Base-by-base conservation (phyloP, 1,284 basidiomycete genomes). In the Papiliotrema fonsecae region DNA sequence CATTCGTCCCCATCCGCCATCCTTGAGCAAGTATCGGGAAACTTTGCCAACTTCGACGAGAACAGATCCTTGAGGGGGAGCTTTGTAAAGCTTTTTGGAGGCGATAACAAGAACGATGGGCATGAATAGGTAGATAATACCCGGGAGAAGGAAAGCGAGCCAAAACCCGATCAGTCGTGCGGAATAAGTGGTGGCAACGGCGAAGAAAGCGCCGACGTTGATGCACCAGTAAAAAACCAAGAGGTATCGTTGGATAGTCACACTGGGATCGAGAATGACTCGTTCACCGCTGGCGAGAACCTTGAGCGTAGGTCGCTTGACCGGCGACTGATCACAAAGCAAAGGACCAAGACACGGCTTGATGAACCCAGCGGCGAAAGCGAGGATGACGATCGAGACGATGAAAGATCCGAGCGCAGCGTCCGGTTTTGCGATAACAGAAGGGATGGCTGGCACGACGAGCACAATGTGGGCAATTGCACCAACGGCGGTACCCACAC, bases 31-130 rank as follows among this genome's bases (percentile, higher is more conserved):
- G 11, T 43, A 26, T n/a, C 44, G 42, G 48, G 60, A 52, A 16
- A 69, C 64, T 48, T 60, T 40, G 40, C 55, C 14, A 35, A 70
- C 58, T 34, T 74, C 67, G 32, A 57, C 31, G 14, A 77, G 56
- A 10, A 77, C 70, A 2, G 73, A 74, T 6, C 76, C 75, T 6
- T 65, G 57, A 6, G 76, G 74, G 10, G 75, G 73, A 1, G 62
- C 63, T 48, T 65, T 69, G 61, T 67, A 62, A 45, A 76, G 67
- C 36, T 56, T 53, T 43, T 74, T 73, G 52, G 57, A 58, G 11
- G 65, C 64, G 28, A 70, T 46, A 32, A 56, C 50, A 14, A 77
- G 64, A 14, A 76, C 70, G 48, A 75, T 58, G 18, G 76, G 68
- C 56, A 72, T 70, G 42, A 77, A 46, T 42, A 72, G 55, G 60